Evolutionary conservation across 1,284 basidiomycete genomes (phyloP), one percentile per base, ranked within the genome.

Genomic region (Puccinia brachypodii): DNA sequence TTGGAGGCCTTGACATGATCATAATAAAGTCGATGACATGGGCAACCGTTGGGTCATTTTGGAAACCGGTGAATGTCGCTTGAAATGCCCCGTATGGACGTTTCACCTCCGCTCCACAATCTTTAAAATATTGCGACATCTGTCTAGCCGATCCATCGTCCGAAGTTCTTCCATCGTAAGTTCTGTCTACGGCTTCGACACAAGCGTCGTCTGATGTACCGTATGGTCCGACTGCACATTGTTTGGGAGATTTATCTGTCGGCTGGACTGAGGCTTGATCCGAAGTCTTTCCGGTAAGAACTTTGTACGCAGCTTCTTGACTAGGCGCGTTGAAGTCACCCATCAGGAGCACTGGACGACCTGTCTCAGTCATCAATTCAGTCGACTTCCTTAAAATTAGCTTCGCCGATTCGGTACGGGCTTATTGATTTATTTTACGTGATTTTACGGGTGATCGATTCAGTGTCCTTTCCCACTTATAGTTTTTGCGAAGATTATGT

Each of bases 21-120:
- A 50, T 47, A 31, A 85, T 66, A 56, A 84, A 84, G 68, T 85
- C 85, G 81, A 85, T 84, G 40, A 84, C 77, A 62, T 83, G 78
- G 22, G 42, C 44, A 13, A 75, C 79, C 6, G 33, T 28, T 3
- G 74, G 76, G 42, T 75, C 71, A 22, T 36, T n/a, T 31, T 82
- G 71, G 40, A 85, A 85, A 44, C 84, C 85, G 13, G 85, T 85
- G n/a, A 83, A 85, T 2, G 85, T 85, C 25, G 83, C 82, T 53
- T 74, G 58, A 3, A 82, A 80, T 3, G 83, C 84, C 64, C 83
- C 84, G 81, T 83, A 74, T 4, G 58, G 31, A n/a, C 83, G 19
- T 50, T 68, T 36, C 56, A 64, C 75, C 66, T 33, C 42, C 56
- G 47, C 13, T 60, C 25, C 4, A 19, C 47, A 33, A 38, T 33